A percentile compares a stretch with the other conserved stretches of the same genome.
These are phyloP conservation scores for Gentiana straminea DNA, from an alignment of 257 asterid genomes.

Conservation along the genomic window DNA sequence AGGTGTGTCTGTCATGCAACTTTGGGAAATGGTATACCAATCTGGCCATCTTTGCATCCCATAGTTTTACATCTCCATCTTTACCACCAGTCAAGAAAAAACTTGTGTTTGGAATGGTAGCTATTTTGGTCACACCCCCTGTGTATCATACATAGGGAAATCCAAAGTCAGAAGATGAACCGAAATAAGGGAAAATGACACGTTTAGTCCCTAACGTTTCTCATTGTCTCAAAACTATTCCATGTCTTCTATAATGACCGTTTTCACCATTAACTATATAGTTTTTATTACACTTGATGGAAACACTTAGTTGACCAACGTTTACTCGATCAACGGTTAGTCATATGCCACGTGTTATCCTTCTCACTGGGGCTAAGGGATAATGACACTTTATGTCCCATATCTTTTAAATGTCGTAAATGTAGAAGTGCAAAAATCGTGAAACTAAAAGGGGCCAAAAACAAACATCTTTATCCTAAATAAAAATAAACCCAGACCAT, in stretches of 20 bases:
- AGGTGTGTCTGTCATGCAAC: constrained; percentile 89
- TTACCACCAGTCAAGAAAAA: constrained; percentile 98
- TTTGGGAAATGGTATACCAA: constrained; percentile 93
- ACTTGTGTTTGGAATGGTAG: constrained; percentile 83
- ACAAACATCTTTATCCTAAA: neutral
- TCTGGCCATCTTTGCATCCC: constrained; percentile 93
- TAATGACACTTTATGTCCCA: no score
- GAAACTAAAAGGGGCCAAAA: constrained; percentile 1
- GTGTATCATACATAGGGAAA: constrained; percentile 12
- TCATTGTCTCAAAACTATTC: no score
- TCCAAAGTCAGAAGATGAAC: constrained; percentile 15
- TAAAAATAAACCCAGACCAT: neutral
- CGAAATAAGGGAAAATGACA: no score
- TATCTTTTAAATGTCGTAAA: no score
- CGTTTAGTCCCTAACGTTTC: no score
- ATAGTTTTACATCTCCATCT: constrained; percentile 98
- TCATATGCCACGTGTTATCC: no score
- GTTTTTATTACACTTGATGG: no score
- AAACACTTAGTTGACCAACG: no score
- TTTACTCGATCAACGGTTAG: no score
- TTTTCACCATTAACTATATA: no score
- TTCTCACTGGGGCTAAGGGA: no score
- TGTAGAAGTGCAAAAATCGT: constrained; percentile 7
- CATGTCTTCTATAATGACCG: no score
- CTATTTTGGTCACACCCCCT: constrained; percentile 85